Evolutionary conservation across 73 alveolate species (phyloP), one percentile per base, ranked within the genome.

Genomic region (Uronychia binucleata): DNA sequence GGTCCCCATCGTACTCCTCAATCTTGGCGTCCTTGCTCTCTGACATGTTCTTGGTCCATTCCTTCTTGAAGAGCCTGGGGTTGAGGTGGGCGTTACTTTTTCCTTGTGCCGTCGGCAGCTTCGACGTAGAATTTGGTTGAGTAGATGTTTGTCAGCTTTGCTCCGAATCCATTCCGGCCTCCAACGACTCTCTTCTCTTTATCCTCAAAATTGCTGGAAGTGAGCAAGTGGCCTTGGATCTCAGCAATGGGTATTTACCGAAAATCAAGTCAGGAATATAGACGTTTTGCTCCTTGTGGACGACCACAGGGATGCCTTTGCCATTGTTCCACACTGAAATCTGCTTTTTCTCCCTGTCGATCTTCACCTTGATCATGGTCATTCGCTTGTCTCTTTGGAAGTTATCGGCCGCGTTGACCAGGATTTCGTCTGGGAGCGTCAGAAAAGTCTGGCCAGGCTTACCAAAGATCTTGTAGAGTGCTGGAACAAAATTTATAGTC

Each of bases 161-260:
- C 99, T 5, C 99, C 99, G 84, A 88, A 98, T 0, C 99, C 99
- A 94, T 98, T 98, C 82, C 99, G 88, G 19, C 99, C 99, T 31
- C 99, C 99, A 27, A 99, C 97, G 32, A 96, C 99, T 92, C 97
- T 98, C 95, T 97, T 97, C 88, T 96, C 96, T 84, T 90, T 87
- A 90, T 98, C 99, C 78, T 98, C 98, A 85, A 97, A 98, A 93
- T 98, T 98, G 82, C 97, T 90, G 57, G 99, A 94, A 74, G 99
- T 98, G 90, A 98, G 94, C 83, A 98, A 88, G 84, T 98, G 97
- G 27, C 99, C 99, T 86, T 97, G 93, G 30, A n/a, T n/a, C 94
- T 67, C 26, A 27, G 33, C 5, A 67, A 67, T 1, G 27, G 31
- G 26, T 31, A 31, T 80, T 46, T 85, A 85, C 91, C 91, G 28